Conservation (phyloP, 768 basidiomycete species). For the Leccinum longicurvipes region DNA sequence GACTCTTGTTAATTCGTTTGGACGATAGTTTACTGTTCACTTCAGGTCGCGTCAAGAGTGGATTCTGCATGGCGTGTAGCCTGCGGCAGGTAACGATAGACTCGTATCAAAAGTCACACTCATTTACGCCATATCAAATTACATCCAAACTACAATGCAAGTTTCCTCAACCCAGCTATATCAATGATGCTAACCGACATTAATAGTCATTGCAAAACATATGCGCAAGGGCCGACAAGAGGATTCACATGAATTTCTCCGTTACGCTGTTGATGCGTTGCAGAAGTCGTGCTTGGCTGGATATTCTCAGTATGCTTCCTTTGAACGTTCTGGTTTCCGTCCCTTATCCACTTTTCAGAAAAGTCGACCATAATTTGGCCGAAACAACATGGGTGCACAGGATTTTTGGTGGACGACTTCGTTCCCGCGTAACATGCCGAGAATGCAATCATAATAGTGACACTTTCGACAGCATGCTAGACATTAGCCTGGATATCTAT, state of each 20-base stretch:
- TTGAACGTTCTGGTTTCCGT: neutral
- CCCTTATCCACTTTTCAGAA: conserved; percentile 41
- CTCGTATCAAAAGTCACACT: conserved; percentile 43
- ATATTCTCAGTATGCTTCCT: conserved; percentile 56
- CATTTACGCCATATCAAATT: conserved; percentile 65
- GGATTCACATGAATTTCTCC: conserved; percentile 96
- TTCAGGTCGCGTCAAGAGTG: conserved; percentile 39
- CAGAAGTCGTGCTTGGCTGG: conserved; percentile 82
- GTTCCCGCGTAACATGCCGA: conserved; percentile 85
- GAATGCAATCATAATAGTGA: conserved; percentile 86
- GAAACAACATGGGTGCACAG: conserved; percentile 94
- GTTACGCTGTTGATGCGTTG: conserved; percentile 88
- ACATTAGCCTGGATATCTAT: conserved; percentile 88
- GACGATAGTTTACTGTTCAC: conserved; percentile 8
- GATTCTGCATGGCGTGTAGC: conserved; percentile 80
- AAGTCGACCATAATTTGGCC: conserved; percentile 64
- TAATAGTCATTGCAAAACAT: conserved; percentile 82
- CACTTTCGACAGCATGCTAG: conserved; percentile 93
- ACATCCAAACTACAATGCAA: conserved; percentile 67
- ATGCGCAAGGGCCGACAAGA: conserved; percentile 92
- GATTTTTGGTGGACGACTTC: conserved; percentile 88
- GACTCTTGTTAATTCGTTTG: neutral
- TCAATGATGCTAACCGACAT: conserved; percentile 6
- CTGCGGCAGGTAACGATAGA: conserved; percentile 56
- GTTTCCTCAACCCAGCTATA: conserved; percentile 21